Conservation (phyloP, 1,139 yeast genomes). For the Entelexis paramagnoliae region DNA sequence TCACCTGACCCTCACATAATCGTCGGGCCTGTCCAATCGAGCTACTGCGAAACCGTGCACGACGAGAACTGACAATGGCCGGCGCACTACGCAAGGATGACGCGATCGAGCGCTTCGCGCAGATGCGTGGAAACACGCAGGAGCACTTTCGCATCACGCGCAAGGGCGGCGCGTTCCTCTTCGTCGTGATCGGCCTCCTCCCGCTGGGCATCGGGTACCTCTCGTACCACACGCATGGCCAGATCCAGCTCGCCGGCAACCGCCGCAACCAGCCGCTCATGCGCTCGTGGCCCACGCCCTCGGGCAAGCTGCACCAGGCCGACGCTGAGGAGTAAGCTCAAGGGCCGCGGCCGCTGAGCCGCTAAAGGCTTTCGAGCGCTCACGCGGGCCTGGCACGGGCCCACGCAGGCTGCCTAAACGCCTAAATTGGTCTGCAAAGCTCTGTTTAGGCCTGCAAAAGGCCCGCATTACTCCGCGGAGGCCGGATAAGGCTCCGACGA, state of each 20-base stretch:
- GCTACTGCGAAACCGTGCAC: not conserved
- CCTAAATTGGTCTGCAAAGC: no score
- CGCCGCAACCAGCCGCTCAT: slow-evolving; percentile 22
- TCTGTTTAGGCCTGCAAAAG: no score
- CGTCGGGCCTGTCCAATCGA: not conserved
- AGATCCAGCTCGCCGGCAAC: slow-evolving; percentile 22
- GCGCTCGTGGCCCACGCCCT: slow-evolving; percentile 21
- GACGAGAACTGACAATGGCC: slow-evolving; percentile 19
- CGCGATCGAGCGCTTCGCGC: slow-evolving; percentile 32
- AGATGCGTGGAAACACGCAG: slow-evolving; percentile 30
- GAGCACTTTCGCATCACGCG: slow-evolving; percentile 29
- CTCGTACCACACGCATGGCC: slow-evolving; percentile 27
- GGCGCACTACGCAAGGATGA: slow-evolving; percentile 30
- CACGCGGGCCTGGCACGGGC: no score
- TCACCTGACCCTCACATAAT: not conserved
- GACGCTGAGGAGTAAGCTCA: slow-evolving; percentile 4
- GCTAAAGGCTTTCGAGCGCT: no score
- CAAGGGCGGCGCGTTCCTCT: slow-evolving; percentile 29
- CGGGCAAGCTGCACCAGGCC: slow-evolving; percentile 17
- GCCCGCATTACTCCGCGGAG: not conserved
- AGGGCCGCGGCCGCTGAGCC: no score
- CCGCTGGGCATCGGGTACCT: slow-evolving; percentile 31
- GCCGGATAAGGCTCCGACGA: not conserved
- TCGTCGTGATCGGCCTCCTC: slow-evolving; percentile 29
- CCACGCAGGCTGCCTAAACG: no score